phyloP scores from a whole-genome alignment of 495 filamentous ascomycete species.

The Oleoguttula mirabilis region DNA sequence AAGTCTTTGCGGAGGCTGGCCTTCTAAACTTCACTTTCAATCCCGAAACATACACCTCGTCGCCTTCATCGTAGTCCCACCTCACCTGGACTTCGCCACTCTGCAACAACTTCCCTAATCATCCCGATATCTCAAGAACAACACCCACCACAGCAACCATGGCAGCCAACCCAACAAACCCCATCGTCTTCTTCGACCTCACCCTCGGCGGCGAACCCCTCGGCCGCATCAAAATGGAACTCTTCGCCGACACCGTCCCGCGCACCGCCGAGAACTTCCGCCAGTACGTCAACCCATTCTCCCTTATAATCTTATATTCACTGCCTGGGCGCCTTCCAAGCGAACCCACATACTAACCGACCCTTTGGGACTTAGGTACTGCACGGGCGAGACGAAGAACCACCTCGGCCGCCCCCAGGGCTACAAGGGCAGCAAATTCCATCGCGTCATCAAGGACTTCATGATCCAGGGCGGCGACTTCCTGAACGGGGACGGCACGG shows the following conservation, averaged over 20 bases:
- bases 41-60: too few relatives aligned
- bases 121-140: too few relatives aligned
- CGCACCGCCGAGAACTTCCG: slow-evolving; percentile 94
- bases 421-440: slow-evolving; percentile 90
- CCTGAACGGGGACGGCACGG: slow-evolving; percentile 84
- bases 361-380: too few relatives aligned
- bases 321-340: too few relatives aligned
- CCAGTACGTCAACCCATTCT: too few relatives aligned
- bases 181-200: slow-evolving; percentile 86
- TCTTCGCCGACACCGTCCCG: slow-evolving; percentile 74
- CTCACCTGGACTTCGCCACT: too few relatives aligned
- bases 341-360: slow-evolving; percentile 65
- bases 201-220: slow-evolving; percentile 87
- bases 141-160: neutral
- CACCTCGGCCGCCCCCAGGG: slow-evolving; percentile 69
- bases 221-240: slow-evolving; percentile 85
- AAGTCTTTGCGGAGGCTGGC: too few relatives aligned
- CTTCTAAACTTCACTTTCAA: too few relatives aligned
- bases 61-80: too few relatives aligned
- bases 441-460: slow-evolving; percentile 91
- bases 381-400: slow-evolving; percentile 86
- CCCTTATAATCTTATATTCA: too few relatives aligned
- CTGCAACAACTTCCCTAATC: too few relatives aligned
- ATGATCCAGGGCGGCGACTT: slow-evolving; percentile 98
- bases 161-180: slow-evolving; percentile 34